phyloP scores from a whole-genome alignment of 495 filamentous ascomycete genomes.

The Pseudomonodictys pantanalensis region DNA sequence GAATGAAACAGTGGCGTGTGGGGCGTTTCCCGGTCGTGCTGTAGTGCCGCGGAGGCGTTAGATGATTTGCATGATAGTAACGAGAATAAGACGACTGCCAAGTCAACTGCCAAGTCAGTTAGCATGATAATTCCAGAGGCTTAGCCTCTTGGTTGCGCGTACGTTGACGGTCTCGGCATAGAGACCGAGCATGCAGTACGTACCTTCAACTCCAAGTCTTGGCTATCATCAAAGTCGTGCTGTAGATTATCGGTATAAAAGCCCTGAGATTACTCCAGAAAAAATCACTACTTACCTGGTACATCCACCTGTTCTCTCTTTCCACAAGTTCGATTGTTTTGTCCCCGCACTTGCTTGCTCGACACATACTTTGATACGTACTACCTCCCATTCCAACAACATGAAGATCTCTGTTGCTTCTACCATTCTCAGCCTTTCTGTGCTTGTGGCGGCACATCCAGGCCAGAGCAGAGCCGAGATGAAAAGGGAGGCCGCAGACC shows the following conservation, averaged over 20 bases:
- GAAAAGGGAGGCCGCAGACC: constrained; percentile 7
- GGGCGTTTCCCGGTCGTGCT: not conserved
- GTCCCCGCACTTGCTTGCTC: not conserved
- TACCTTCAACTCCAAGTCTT: not conserved
- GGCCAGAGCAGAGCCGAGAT: not conserved
- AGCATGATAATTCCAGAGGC: not conserved
- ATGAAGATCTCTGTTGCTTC: constrained; percentile 9
- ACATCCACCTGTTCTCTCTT: not conserved
- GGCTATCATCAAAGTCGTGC: not conserved
- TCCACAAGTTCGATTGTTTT: not conserved
- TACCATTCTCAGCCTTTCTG: not conserved
- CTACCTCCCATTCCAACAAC: not conserved
- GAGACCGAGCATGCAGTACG: not conserved
- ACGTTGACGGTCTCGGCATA: not conserved
- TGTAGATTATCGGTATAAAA: not conserved
- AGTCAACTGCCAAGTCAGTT: not conserved
- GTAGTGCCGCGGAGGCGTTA: not conserved
- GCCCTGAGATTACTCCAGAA: not conserved
- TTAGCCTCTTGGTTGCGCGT: not conserved
- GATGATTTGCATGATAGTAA: not conserved
- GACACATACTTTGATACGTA: not conserved
- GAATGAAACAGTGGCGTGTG: not conserved
- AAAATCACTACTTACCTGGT: not conserved
- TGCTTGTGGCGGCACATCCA: not conserved
- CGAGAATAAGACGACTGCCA: not conserved